phyloP scores from a whole-genome alignment of 768 basidiomycete species.

The Neoboletus magnificus region DNA sequence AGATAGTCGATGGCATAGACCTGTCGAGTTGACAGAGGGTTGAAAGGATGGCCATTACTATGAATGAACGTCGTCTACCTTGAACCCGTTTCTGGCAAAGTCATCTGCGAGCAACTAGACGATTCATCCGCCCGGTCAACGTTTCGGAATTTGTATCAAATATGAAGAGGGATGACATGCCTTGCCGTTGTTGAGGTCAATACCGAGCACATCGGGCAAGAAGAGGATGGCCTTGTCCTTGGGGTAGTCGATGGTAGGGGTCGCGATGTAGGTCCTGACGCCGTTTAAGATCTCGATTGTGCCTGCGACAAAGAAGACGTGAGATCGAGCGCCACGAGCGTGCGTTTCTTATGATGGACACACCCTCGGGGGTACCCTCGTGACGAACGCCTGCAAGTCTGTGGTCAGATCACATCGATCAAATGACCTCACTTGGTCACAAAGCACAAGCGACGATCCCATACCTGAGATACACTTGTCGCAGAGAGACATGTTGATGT shows the following conservation, averaged over 20 bases:
- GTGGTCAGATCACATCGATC: slow-evolving; percentile 2
- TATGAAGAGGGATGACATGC: slow-evolving; percentile 25
- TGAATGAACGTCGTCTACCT: slow-evolving; percentile 14
- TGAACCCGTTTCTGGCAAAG: slow-evolving; percentile 40
- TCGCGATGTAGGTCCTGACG: slow-evolving; percentile 50
- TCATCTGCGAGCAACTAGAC: slow-evolving; percentile 44
- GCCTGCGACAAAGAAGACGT: slow-evolving; percentile 33
- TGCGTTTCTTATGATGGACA: neutral
- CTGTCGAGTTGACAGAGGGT: slow-evolving; percentile 1
- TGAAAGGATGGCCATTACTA: neutral
- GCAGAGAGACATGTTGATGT: slow-evolving; percentile 47
- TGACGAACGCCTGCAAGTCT: slow-evolving; percentile 41
- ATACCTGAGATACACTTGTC: slow-evolving; percentile 54
- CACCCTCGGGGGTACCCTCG: slow-evolving; percentile 47
- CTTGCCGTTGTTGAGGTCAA: slow-evolving; percentile 43
- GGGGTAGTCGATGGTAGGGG: slow-evolving; percentile 46
- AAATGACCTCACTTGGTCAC: too few relatives aligned
- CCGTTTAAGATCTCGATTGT: slow-evolving; percentile 41
- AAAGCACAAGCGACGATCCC: neutral
- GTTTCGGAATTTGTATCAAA: neutral
- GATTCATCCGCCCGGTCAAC: neutral
- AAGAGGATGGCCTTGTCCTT: slow-evolving; percentile 57
- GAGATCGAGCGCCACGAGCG: neutral
- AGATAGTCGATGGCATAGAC: slow-evolving; percentile 28
- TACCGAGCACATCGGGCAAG: slow-evolving; percentile 52